Evolutionary conservation across 345 rosid genomes (phyloP).

Genomic region (Pseudoturritis turrita): DNA sequence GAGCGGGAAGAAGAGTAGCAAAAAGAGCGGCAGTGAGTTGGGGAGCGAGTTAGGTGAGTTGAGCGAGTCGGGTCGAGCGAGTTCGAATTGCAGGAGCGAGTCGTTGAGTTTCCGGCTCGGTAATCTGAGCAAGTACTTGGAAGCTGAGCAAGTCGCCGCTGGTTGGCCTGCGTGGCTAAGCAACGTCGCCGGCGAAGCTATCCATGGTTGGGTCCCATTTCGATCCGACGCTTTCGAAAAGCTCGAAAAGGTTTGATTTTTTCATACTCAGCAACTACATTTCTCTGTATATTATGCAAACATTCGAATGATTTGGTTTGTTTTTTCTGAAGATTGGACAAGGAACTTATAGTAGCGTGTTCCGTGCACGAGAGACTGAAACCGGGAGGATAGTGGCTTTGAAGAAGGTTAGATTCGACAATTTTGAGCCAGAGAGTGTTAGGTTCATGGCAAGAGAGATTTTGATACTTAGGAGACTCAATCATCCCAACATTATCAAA

Average conservation of each 20-base stretch:
- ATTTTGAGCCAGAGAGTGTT: conserved; percentile 98
- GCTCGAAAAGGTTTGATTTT: conserved; percentile 66
- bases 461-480: conserved; percentile 72
- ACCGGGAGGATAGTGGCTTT: conserved; percentile 86
- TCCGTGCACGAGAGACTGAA: conserved; percentile 78
- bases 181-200: conserved; percentile 96
- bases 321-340: conserved; percentile 71
- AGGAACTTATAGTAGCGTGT: conserved; percentile 96
- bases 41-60: conserved; percentile 47
- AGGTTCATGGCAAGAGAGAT: conserved; percentile 98
- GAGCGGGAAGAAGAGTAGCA: conserved; percentile 34
- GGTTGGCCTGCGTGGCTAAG: conserved; percentile 99
- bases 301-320: neutral
- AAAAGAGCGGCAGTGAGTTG: conserved; percentile 34
- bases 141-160: conserved; percentile 93
- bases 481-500: conserved; percentile 92
- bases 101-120: conserved; percentile 80
- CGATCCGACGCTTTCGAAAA: conserved; percentile 78
- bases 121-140: conserved; percentile 51
- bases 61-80: conserved; percentile 73
- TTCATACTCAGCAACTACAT: too few species aligned
- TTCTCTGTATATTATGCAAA: neutral
- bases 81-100: conserved; percentile 53
- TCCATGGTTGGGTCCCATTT: conserved; percentile 92
- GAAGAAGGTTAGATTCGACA: conserved; percentile 92